Base-by-base conservation (phyloP, 2,329 filamentous ascomycete species). In the Eurotiales sp. region DNA sequence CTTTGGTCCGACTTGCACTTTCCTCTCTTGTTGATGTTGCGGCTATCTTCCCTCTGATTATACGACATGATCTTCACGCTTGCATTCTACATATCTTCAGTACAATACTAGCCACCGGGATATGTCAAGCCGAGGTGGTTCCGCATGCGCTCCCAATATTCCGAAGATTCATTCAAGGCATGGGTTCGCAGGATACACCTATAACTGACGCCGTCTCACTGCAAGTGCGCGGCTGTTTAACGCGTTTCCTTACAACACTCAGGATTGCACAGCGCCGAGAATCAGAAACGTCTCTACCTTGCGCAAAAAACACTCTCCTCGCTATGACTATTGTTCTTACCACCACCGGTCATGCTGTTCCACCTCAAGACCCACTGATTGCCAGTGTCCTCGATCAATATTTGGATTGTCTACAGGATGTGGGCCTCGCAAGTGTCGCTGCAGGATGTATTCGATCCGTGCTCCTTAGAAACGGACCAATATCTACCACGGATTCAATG, bases 11-110 rank as follows among this genome's bases (percentile, higher is more conserved):
- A 21, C 84, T 87, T 2, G 86, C 90, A 0, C 78, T 99, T 1
- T 87, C 91, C 54, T 89, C 93, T 1, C 81, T 99, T 1, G 93
- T 97, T 3, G 90, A 97, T 64, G 91, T 93, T 1, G 91, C 93
- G 6, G 89, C 95, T 55, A 90, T 97, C 14, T 99, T 99, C 71
- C 95, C 95, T 0, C 84, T 88, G 2, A 91, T 99, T 61, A 99
- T 99, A 75, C 93, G 93, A 65, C 92, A 90, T 8, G 93, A 99
- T 67, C 79, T 99, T 6, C 90, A 97, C 64, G 92, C 93, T 34
- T 97, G 92, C 64, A 96, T 97, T 59, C 82, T 99, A 45, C 91
- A 99, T 73, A 96, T 97, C 50, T 96, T 97, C 65, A 87, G 89
- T 49, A 96, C 90, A 0, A 93, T 96, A 52, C 80, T 99, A 11